Conservation (phyloP, 2,329 filamentous ascomycete species). For the Alternaria arborescens region DNA sequence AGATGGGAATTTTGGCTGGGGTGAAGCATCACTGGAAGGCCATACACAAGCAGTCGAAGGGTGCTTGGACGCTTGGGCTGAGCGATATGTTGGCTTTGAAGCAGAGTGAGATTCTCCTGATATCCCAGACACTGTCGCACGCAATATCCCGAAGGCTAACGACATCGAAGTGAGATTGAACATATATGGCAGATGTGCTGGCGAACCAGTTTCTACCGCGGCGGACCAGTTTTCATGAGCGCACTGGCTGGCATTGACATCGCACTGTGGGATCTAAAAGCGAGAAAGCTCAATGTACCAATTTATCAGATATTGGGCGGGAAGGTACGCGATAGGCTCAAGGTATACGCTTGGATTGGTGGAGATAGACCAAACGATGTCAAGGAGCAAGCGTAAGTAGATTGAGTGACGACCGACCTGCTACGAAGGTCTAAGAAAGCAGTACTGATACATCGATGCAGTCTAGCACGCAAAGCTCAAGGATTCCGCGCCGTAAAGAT, state of each 20-base stretch:
- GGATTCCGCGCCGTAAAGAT: constrained; percentile 77
- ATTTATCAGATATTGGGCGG: constrained; percentile 79
- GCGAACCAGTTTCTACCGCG: constrained; percentile 76
- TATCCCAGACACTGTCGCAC: fast-evolving
- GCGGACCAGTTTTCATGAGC: constrained; percentile 82
- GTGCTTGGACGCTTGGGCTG: constrained; percentile 71
- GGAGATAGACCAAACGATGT: constrained; percentile 76
- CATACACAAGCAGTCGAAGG: constrained; percentile 79
- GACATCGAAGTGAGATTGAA: constrained; percentile 70
- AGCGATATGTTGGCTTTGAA: constrained; percentile 70
- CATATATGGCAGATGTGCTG: constrained; percentile 81
- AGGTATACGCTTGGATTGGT: constrained; percentile 82
- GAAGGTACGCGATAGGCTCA: constrained; percentile 73
- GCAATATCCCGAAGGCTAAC: not conserved
- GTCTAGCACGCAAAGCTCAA: constrained; percentile 65
- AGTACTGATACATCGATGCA: constrained; percentile 34
- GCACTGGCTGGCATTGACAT: constrained; percentile 81
- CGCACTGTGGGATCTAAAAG: constrained; percentile 81
- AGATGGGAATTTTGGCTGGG: constrained; percentile 72
- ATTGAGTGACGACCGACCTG: not conserved
- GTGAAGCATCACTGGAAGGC: constrained; percentile 77
- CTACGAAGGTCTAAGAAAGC: not conserved
- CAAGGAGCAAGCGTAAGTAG: constrained; percentile 65
- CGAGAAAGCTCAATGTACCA: constrained; percentile 69
- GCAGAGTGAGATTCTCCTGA: constrained; percentile 66